Evolutionary conservation across 306 rosid genomes (phyloP), one percentile per base, ranked within the genome.

Genomic region (Gastrolobium villosum): DNA sequence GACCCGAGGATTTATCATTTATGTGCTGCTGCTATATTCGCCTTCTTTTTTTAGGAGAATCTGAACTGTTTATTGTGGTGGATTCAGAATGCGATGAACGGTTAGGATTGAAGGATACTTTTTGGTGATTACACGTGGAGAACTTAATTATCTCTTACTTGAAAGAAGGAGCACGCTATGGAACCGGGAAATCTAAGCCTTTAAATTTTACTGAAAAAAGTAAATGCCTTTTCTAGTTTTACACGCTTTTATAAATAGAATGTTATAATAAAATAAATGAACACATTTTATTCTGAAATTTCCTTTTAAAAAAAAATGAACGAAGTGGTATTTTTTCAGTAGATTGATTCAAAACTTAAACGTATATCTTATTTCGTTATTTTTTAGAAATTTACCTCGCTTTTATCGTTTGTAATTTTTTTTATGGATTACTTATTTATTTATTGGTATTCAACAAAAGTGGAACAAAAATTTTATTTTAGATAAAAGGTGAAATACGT

Each of bases 1-100:
- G 86, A 1, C 82, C 86, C 65, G 74, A 0, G 54, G 13, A 73
- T 74, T 72, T 66, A 77, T 26, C 9, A 73, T 74, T 72, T 66
- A 77, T 26, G 78, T 65, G 70, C 35, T 65, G 75, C 4, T 49
- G 20, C 68, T 76, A 75, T 64, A 64, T 83, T 34, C 11, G 14
- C 46, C 15, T 61, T 6, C 3, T 1, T 5, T 65, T 60, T 11
- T 5, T 10, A 31, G 57, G 20, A 7, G 54, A 30, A 31, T 77
- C 15, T 31, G 64, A 54, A 32, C 75, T 69, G 65, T 65, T 14
- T 52, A 68, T 70, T 2, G 34, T 6, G 6, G 36, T 4, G 0
- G 45, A 36, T n/a, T 9, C 0, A 2, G 20, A 2, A 52, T 39
- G 5, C 5, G 30, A 54, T 81, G 48, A 6, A 81, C 68, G 84